Percentiles rank a stretch among this genome's conserved stretches.
These are phyloP conservation scores for Auriscalpium orientale DNA, from an alignment of 768 basidiomycete species.

Conservation along the genomic window DNA sequence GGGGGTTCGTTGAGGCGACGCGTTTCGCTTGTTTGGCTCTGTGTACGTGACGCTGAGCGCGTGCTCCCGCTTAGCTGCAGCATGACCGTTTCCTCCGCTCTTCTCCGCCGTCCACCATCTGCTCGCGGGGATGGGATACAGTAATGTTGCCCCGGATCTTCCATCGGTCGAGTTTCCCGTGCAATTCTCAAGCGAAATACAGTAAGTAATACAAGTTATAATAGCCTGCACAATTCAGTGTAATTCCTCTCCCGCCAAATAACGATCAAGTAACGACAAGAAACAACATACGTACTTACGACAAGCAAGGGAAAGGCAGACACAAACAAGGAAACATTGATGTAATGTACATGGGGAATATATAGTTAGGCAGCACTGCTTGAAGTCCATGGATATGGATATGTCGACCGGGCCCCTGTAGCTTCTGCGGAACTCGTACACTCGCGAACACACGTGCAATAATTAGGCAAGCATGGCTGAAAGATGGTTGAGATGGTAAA, in stretches of 20 bases:
- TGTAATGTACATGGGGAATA: not conserved
- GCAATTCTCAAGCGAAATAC: not conserved
- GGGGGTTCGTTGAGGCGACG: slow-evolving; percentile 3
- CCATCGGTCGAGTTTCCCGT: too few species aligned
- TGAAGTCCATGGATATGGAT: not conserved
- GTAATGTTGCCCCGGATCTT: not conserved
- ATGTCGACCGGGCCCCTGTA: not conserved
- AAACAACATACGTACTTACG: not conserved
- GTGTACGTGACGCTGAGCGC: slow-evolving; percentile 10
- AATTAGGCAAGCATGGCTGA: not conserved
- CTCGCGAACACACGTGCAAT: not conserved
- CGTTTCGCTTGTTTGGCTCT: slow-evolving; percentile 11
- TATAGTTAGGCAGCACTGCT: not conserved
- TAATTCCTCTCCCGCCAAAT: not conserved
- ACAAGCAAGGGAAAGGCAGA: not conserved
- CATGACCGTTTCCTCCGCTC: not conserved
- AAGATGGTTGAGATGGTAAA: not conserved
- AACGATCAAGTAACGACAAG: not conserved
- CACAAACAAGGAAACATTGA: not conserved
- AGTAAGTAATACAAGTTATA: not conserved
- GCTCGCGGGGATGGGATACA: not conserved
- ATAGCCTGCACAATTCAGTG: not conserved
- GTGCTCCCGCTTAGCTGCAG: not conserved
- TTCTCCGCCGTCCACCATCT: not conserved
- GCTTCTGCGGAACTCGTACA: not conserved